Base-by-base conservation (phyloP, 352 stramenopile species). In the Globisporangium orthogonon region DNA sequence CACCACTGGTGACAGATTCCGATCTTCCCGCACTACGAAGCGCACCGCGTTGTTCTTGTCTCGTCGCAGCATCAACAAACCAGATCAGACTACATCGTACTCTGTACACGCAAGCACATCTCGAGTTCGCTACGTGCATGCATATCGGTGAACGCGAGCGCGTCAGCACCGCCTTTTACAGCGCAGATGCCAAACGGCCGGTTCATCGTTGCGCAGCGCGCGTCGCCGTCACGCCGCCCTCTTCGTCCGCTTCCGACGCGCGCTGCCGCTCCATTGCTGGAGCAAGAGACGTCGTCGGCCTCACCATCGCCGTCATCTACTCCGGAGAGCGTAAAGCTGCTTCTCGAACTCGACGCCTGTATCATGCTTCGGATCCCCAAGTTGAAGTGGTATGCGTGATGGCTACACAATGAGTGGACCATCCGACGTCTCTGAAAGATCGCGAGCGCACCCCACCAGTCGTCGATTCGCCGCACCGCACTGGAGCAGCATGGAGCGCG, bases 1-100 rank as follows among this genome's bases (percentile, higher is more conserved):
- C 35, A 76, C 65, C 17, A 54, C 40, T 31, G 37, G 50, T 33
- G 50, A 15, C 44, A 7, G n/a, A n/a, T 3, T 11, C 31, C n/a
- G 4, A 6, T 49, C 14, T 30, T 18, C 44, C 2, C 44, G 57
- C 17, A 73, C 30, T 3, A 73, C 56, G 39, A 76, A 74, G 15
- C 68, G 68, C 23, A 76, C 68, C 11, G 65, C 70, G 35, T 76
- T 76, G 63, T 74, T 78, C 70, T n/a, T 30, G 39, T n/a, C 13
- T 47, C 18, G 18, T 33, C 3, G 33, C 17, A 14, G 14, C 14
- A 23, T 13, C 48, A n/a, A n/a, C 9, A 30, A 17, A 14, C 23
- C 46, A 37, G 28, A 7, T 18, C 28, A 30, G 23, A 39, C 23
- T 23, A 23, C 23, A 23, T 1, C 23, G 23, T 23, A 23, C 23